phyloP scores from a whole-genome alignment of 2,329 filamentous ascomycete genomes.

The Helotiales sp. region DNA sequence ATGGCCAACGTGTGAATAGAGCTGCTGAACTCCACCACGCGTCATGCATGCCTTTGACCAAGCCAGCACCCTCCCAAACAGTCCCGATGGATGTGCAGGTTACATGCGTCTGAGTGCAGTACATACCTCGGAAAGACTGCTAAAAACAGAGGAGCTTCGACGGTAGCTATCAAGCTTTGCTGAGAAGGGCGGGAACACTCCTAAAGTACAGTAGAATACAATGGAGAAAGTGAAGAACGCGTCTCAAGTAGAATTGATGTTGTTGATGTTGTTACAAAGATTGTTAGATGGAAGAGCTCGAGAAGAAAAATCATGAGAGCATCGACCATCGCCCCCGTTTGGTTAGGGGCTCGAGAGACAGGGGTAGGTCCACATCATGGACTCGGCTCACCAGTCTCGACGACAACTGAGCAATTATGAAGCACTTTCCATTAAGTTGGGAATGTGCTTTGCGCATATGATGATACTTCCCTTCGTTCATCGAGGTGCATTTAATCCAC shows the following conservation, averaged over 20 bases:
- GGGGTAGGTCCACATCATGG: too few relatives aligned
- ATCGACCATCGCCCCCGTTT: constrained; percentile 6
- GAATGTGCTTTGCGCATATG: too few relatives aligned
- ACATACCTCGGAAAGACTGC: constrained; percentile 12
- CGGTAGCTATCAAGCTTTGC: background rate
- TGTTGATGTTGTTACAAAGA: constrained; percentile 21
- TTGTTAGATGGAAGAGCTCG: constrained; percentile 14
- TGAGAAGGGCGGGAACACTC: background rate
- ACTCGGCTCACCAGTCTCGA: too few relatives aligned
- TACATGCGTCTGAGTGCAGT: background rate
- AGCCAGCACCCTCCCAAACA: background rate
- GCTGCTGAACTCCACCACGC: background rate
- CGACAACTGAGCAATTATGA: too few relatives aligned
- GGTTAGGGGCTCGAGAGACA: constrained; percentile 12
- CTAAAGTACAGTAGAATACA: constrained; percentile 23
- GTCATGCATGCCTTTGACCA: background rate
- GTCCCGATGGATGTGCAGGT: background rate
- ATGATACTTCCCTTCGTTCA: background rate
- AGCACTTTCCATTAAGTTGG: too few relatives aligned
- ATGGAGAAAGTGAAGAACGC: constrained; percentile 12
- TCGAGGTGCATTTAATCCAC: background rate
- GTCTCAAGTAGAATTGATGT: constrained; percentile 9
- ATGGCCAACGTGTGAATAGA: background rate
- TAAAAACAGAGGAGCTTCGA: constrained; percentile 1
- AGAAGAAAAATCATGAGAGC: too few relatives aligned